Evolutionary conservation across 441 rosid species (phyloP).

Genomic region (Flueggea neowawraea): DNA sequence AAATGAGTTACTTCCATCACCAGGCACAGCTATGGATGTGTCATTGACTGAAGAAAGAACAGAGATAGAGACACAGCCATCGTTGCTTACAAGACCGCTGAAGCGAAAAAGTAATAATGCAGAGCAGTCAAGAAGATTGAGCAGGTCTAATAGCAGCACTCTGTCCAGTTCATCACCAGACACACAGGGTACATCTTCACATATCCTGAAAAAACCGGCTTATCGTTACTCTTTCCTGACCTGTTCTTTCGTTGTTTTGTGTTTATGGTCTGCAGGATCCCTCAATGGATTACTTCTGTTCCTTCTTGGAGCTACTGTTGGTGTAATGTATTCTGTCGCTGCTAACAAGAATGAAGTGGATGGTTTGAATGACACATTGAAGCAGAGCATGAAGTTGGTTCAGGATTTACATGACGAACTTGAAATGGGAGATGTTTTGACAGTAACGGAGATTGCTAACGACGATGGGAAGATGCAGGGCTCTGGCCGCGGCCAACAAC

Average conservation of each 20-base stretch:
- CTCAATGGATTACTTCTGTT: slow-evolving; percentile 12
- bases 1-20: too few relatives aligned
- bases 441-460: slow-evolving; percentile 15
- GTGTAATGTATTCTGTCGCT: slow-evolving; percentile 11
- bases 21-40: neutral
- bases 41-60: too few relatives aligned
- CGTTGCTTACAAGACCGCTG: neutral
- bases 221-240: neutral
- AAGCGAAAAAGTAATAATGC: too few relatives aligned
- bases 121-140: too few relatives aligned
- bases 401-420: slow-evolving; percentile 34
- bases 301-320: slow-evolving; percentile 23
- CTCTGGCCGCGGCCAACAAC: too few relatives aligned
- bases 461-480: neutral
- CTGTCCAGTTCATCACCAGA: neutral
- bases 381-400: slow-evolving; percentile 26
- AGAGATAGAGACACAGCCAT: slow-evolving; percentile 2
- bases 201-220: neutral
- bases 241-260: neutral
- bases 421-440: slow-evolving; percentile 27
- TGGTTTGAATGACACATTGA: slow-evolving; percentile 19
- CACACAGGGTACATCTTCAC: too few relatives aligned
- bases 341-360: slow-evolving; percentile 19
- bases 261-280: slow-evolving; percentile 16
- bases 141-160: slow-evolving; percentile 15